phyloP scores from a whole-genome alignment of 352 stramenopile species.

The Globisporangium solare region DNA sequence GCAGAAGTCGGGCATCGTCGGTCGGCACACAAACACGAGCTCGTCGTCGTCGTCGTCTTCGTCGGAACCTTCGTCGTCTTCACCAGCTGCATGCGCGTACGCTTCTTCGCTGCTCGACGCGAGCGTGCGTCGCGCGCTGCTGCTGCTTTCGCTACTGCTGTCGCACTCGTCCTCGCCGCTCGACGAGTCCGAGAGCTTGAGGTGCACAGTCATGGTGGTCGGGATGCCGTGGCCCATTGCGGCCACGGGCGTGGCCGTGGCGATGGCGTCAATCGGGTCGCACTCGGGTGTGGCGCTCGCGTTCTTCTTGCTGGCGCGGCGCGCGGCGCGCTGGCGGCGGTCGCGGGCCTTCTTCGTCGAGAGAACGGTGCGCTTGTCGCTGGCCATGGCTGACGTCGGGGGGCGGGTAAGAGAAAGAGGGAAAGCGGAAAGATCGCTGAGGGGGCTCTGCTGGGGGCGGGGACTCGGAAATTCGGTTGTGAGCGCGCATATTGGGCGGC shows the following conservation, averaged over 20 bases:
- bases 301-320: slow-evolving; percentile 22
- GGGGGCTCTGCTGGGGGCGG: no score
- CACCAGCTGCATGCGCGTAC: slow-evolving; percentile 9
- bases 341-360: slow-evolving; percentile 56
- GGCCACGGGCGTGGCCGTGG: background rate
- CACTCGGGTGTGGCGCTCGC: slow-evolving; percentile 23
- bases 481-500: no score
- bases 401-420: no score
- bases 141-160: no score
- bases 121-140: background rate
- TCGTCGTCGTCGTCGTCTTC: slow-evolving; percentile 44
- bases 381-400: slow-evolving; percentile 27
- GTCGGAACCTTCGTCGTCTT: slow-evolving; percentile 20
- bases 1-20: slow-evolving; percentile 57
- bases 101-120: slow-evolving; percentile 4
- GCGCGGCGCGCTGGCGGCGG: slow-evolving; percentile 47
- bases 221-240: background rate
- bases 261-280: slow-evolving; percentile 11
- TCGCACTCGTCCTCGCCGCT: slow-evolving; percentile 3
- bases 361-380: slow-evolving; percentile 64
- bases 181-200: slow-evolving; percentile 7
- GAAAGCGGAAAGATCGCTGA: no score
- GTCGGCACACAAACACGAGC: slow-evolving; percentile 61
- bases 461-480: no score
- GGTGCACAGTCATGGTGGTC: slow-evolving; percentile 11